Evolutionary conservation across 805 yeast species (phyloP).

Genomic region (Blastobotrys chiropterorum): DNA sequence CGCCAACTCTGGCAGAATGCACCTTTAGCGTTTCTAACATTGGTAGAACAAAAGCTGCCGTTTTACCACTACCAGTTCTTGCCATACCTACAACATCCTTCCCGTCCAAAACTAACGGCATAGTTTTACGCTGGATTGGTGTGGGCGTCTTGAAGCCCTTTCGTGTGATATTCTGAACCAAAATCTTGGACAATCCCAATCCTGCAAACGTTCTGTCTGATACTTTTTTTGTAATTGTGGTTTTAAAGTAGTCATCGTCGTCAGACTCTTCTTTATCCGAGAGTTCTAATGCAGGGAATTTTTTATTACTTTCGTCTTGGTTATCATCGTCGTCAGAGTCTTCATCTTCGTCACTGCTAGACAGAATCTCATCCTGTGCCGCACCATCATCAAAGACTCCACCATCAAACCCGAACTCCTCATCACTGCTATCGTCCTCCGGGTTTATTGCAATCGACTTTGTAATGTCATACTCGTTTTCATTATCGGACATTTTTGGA

Average conservation of each 20-base stretch:
- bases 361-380: conserved; percentile 28
- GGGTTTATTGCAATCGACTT: conserved; percentile 18
- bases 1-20: conserved; percentile 84
- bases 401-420: conserved; percentile 6
- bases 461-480: conserved; percentile 25
- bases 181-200: conserved; percentile 73
- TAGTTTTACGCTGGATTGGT: conserved; percentile 94
- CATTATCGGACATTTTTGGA: conserved; percentile 14
- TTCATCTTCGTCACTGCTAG: conserved; percentile 44
- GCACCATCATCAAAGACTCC: conserved; percentile 16
- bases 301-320: neutral
- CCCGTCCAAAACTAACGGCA: conserved; percentile 79
- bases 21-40: conserved; percentile 76
- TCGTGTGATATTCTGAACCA: conserved; percentile 62
- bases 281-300: conserved; percentile 39
- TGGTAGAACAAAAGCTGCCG: conserved; percentile 94
- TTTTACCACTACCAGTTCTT: conserved; percentile 97
- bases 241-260: conserved; percentile 6
- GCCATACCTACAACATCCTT: conserved; percentile 99
- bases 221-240: conserved; percentile 22
- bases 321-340: conserved; percentile 21
- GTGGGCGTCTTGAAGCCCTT: conserved; percentile 95
- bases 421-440: conserved; percentile 7
- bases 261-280: conserved; percentile 37
- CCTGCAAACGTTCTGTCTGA: conserved; percentile 73